Percentiles rank a stretch among this genome's conserved stretches.
Evolutionary conservation across 768 basidiomycete genomes (phyloP).

Genomic region (Hemileccinum rubropunctum): DNA sequence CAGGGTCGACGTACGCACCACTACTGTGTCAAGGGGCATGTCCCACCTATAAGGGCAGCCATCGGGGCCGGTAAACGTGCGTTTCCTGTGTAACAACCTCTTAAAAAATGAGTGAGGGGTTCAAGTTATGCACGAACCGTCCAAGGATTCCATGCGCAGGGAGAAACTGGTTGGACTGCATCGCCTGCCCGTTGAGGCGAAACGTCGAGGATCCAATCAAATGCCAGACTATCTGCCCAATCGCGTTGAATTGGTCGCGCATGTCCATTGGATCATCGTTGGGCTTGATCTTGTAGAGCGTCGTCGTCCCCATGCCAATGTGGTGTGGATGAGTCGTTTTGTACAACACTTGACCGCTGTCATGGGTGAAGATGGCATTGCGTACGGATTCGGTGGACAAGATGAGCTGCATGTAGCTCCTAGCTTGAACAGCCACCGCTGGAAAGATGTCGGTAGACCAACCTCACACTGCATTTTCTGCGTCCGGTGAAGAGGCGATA

Average conservation of each 20-base stretch:
- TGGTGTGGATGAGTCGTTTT: conserved; percentile 23
- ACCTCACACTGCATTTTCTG: conserved; percentile 40
- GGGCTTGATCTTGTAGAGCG: conserved; percentile 23
- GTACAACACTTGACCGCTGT: conserved; percentile 29
- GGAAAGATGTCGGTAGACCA: conserved; percentile 12
- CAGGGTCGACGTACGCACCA: conserved; percentile 12
- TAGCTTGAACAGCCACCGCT: background rate
- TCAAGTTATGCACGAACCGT: conserved; percentile 16
- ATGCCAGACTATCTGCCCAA: conserved; percentile 38
- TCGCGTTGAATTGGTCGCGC: conserved; percentile 27
- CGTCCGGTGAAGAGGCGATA: conserved; percentile 65
- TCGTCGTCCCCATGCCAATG: conserved; percentile 18
- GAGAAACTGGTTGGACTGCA: conserved; percentile 26
- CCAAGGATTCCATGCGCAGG: conserved; percentile 18
- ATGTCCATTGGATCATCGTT: conserved; percentile 22
- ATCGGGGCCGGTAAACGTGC: conserved; percentile 34
- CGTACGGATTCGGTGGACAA: conserved; percentile 23
- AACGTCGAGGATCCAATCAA: conserved; percentile 29
- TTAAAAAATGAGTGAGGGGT: background rate
- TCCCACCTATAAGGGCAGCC: conserved; percentile 35
- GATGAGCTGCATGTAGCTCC: conserved; percentile 17
- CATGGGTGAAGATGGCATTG: conserved; percentile 24
- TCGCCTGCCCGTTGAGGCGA: conserved; percentile 25
- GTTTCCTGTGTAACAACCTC: conserved; percentile 11
- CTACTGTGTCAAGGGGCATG: conserved; percentile 10